Evolutionary conservation across 345 rosid species (phyloP).

Genomic region (Moricandia arvensis): DNA sequence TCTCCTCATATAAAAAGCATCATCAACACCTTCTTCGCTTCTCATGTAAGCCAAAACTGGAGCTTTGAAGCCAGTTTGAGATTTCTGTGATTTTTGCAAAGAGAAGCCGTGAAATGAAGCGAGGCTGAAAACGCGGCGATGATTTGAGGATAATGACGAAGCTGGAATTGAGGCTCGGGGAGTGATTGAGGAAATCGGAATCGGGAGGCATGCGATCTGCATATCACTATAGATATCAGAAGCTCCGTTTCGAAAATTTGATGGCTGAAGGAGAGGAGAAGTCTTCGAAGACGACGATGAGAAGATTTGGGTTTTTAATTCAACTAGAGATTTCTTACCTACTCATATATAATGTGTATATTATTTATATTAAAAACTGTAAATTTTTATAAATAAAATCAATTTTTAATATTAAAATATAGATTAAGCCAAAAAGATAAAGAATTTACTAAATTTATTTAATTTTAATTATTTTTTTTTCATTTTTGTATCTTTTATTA

Average conservation of each 20-base stretch:
- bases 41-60: constrained; percentile 28
- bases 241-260: background rate
- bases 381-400: too few species aligned
- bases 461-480: too few species aligned
- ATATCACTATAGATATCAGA: constrained; percentile 6
- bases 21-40: constrained; percentile 34
- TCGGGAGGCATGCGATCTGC: constrained; percentile 24
- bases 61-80: constrained; percentile 16
- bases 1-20: constrained; percentile 62
- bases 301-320: too few species aligned
- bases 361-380: too few species aligned
- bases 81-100: constrained; percentile 23
- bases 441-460: too few species aligned
- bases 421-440: too few species aligned
- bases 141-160: constrained; percentile 11
- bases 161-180: constrained; percentile 6
- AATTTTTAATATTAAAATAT: too few species aligned
- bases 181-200: constrained; percentile 9
- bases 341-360: too few species aligned
- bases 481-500: too few species aligned
- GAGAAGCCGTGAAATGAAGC: constrained; percentile 1
- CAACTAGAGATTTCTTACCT: too few species aligned
- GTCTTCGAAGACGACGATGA: too few species aligned
- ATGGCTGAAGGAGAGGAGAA: too few species aligned
- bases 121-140: constrained; percentile 6